These are phyloP conservation scores for Kodamaea sp. DNA, from an alignment of 1,139 yeast genomes.

Conservation along the genomic window DNA sequence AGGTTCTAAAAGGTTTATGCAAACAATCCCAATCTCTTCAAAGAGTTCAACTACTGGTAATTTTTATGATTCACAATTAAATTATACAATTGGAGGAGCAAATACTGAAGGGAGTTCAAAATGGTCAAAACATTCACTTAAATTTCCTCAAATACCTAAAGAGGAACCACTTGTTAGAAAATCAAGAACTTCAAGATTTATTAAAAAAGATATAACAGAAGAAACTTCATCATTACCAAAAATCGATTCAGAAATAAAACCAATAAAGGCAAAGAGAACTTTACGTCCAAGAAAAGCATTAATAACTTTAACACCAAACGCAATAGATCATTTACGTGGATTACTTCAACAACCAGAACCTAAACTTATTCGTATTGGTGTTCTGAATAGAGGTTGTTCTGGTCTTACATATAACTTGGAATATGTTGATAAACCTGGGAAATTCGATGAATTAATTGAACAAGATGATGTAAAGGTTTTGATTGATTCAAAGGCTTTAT, in stretches of 20 bases:
- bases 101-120: conserved; percentile 11
- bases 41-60: conserved; percentile 24
- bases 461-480: conserved; percentile 93
- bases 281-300: conserved; percentile 86
- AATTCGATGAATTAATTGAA: conserved; percentile 87
- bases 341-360: conserved; percentile 81
- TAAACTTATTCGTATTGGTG: conserved; percentile 85
- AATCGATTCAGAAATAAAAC: not conserved
- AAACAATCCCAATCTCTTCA: conserved; percentile 34
- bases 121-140: conserved; percentile 26
- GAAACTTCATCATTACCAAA: conserved; percentile 1
- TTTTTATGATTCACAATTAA: not conserved
- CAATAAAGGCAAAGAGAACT: conserved; percentile 57
- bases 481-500: conserved; percentile 92
- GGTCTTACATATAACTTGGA: conserved; percentile 90
- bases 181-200: conserved; percentile 38
- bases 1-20: conserved; percentile 37
- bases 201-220: conserved; percentile 15
- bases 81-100: not conserved
- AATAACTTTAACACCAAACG: conserved; percentile 71
- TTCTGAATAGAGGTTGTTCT: conserved; percentile 94
- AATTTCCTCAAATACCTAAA: conserved; percentile 13
- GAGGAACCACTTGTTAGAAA: conserved; percentile 23
- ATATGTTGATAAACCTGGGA: conserved; percentile 84
- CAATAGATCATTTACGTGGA: conserved; percentile 64